Conservation (phyloP, 2,329 filamentous ascomycete species). For the Stachybotrys elegans region DNA sequence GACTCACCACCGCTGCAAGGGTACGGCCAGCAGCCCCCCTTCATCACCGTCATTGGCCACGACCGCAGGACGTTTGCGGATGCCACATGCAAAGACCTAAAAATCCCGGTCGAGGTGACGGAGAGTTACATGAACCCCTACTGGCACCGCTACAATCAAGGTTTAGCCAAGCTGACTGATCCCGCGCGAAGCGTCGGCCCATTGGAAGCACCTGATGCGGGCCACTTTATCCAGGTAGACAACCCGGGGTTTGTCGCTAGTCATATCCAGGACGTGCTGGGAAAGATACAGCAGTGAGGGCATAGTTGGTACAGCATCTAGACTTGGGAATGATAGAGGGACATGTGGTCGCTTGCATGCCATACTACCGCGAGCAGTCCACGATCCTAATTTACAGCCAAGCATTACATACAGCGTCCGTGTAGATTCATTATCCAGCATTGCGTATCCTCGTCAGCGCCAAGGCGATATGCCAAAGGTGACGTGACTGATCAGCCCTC, state of each 20-base stretch:
- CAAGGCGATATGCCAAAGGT: too few species aligned
- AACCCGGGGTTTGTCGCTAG: conserved; percentile 42
- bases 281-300: too few species aligned
- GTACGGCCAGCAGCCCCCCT: neutral
- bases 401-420: too few species aligned
- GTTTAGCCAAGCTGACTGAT: conserved; percentile 38
- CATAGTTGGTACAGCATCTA: too few species aligned
- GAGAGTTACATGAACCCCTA: conserved; percentile 47
- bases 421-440: too few species aligned
- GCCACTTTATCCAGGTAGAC: conserved; percentile 42
- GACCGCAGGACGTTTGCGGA: conserved; percentile 14
- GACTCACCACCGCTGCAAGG: conserved; percentile 10
- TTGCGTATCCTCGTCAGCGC: too few species aligned
- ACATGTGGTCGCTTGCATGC: too few species aligned
- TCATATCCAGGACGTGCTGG: too few species aligned
- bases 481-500: too few species aligned
- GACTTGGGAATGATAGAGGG: too few species aligned
- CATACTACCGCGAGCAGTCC: too few species aligned
- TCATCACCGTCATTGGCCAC: conserved; percentile 17
- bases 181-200: conserved; percentile 27
- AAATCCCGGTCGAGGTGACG: conserved; percentile 23
- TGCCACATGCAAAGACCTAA: conserved; percentile 4
- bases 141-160: conserved; percentile 51
- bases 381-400: too few species aligned
- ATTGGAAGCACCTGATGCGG: conserved; percentile 9